Percentiles rank a stretch among this genome's conserved stretches.
phyloP scores from a whole-genome alignment of 768 basidiomycete genomes.

The Hypholoma fasciculare region DNA sequence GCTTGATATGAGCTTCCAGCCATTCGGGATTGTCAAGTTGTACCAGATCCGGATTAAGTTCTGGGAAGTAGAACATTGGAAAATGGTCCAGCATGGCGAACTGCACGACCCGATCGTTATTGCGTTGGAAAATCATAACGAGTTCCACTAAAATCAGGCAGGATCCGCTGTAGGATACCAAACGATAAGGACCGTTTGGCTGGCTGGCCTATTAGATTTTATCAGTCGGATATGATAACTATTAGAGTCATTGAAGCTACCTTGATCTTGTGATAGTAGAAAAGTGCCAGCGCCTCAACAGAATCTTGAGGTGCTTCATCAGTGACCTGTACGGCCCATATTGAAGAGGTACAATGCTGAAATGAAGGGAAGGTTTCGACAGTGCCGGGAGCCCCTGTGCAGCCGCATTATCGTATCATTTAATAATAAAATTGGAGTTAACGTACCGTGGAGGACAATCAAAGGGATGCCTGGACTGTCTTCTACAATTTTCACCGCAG shows the following conservation, averaged over 20 bases:
- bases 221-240: no score
- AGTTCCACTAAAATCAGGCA: no score
- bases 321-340: constrained; percentile 1
- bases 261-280: constrained; percentile 6
- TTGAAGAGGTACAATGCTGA: background rate
- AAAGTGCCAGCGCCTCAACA: background rate
- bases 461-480: background rate
- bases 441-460: constrained; percentile 4
- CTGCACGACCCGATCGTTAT: no score
- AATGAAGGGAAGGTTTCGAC: background rate
- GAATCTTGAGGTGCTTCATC: background rate
- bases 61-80: no score
- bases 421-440: no score
- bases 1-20: background rate
- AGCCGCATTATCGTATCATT: no score
- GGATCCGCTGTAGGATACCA: no score
- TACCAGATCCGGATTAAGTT: no score
- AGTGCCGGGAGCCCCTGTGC: background rate
- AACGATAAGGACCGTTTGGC: no score
- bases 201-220: no score
- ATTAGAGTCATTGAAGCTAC: background rate
- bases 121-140: no score
- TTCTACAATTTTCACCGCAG: background rate
- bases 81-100: no score
- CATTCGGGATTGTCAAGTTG: background rate